phyloP scores from a whole-genome alignment of 352 stramenopile genomes.

The Phytophthora kernoviae region DNA sequence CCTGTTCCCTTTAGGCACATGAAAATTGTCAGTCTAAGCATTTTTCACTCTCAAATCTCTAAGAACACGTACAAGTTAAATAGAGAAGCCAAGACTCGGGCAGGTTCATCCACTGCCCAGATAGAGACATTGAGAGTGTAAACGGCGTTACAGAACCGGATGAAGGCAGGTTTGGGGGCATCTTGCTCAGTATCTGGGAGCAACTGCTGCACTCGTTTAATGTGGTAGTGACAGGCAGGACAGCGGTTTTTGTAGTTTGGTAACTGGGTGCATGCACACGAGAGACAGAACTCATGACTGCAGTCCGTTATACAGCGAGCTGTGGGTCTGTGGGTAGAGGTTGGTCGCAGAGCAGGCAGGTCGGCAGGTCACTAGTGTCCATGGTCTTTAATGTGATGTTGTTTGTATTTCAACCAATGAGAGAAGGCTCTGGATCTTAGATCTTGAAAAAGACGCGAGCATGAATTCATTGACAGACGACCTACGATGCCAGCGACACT shows the following conservation, averaged over 20 bases:
- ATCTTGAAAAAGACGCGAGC: constrained; percentile 26
- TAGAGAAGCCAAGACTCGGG: constrained; percentile 58
- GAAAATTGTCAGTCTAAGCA: not conserved
- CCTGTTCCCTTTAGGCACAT: constrained; percentile 53
- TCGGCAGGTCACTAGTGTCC: constrained; percentile 16
- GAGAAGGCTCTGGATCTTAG: not conserved
- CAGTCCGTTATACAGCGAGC: constrained; percentile 77
- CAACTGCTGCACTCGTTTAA: constrained; percentile 72
- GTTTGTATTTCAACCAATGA: not conserved
- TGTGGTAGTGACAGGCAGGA: constrained; percentile 54
- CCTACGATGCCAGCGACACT: constrained; percentile 46
- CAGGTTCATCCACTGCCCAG: constrained; percentile 76
- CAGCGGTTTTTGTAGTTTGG: constrained; percentile 68
- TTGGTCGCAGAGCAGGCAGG: constrained; percentile 64
- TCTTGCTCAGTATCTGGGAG: constrained; percentile 7
- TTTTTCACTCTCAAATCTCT: not conserved
- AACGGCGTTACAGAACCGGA: constrained; percentile 84
- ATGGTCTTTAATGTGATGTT: constrained; percentile 4
- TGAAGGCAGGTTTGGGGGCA: constrained; percentile 42
- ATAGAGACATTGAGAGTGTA: constrained; percentile 84
- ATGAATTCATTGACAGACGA: constrained; percentile 2
- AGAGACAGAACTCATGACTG: constrained; percentile 81
- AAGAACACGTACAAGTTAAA: constrained; percentile 70
- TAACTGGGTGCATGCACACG: constrained; percentile 64
- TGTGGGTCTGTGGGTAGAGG: constrained; percentile 35